Conservation (phyloP, 163 green algal genomes). For the Scenedesmus sp. region DNA sequence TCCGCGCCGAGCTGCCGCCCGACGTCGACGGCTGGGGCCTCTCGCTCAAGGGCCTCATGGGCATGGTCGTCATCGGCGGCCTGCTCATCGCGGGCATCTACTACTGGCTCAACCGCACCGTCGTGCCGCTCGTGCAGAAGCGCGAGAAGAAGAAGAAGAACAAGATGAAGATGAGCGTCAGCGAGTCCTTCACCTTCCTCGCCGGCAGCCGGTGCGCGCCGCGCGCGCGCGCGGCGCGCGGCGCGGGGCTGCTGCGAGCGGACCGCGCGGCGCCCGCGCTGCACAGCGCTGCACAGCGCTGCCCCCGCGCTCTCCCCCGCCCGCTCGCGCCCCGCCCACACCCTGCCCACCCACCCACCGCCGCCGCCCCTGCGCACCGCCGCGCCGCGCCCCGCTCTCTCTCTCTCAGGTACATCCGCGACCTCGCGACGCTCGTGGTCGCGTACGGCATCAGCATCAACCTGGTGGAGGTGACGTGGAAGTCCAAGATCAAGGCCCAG, state of each 20-base stretch:
- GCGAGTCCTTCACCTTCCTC: slow-evolving; percentile 96
- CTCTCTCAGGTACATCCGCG: slow-evolving; percentile 93
- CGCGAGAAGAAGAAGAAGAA: slow-evolving; percentile 65
- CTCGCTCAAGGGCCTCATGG: slow-evolving; percentile 97
- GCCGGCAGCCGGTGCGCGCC: slow-evolving; percentile 69
- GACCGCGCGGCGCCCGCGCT: too few relatives aligned
- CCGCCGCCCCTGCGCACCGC: background rate
- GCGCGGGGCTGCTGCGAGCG: background rate
- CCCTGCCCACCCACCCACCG: background rate
- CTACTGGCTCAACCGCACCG: slow-evolving; percentile 84
- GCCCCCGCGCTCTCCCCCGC: background rate
- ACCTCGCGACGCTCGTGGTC: slow-evolving; percentile 92
- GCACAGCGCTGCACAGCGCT: too few relatives aligned
- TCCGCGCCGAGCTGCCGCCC: slow-evolving; percentile 91
- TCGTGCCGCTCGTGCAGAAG: slow-evolving; percentile 84
- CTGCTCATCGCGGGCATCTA: slow-evolving; percentile 89
- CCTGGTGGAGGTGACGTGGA: slow-evolving; percentile 99
- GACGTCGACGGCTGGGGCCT: slow-evolving; percentile 97
- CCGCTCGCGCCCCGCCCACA: background rate
- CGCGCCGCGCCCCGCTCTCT: too few relatives aligned
- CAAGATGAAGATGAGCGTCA: slow-evolving; percentile 92
- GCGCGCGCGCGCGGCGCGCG: too few relatives aligned
- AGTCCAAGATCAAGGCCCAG: slow-evolving; percentile 99
- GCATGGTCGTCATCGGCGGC: slow-evolving; percentile 94
- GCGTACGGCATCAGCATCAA: slow-evolving; percentile 99